A percentile compares a stretch with the other conserved stretches of the same genome.
phyloP scores from a whole-genome alignment of 108 stramenopile species.

The Cyclotella sp. region DNA sequence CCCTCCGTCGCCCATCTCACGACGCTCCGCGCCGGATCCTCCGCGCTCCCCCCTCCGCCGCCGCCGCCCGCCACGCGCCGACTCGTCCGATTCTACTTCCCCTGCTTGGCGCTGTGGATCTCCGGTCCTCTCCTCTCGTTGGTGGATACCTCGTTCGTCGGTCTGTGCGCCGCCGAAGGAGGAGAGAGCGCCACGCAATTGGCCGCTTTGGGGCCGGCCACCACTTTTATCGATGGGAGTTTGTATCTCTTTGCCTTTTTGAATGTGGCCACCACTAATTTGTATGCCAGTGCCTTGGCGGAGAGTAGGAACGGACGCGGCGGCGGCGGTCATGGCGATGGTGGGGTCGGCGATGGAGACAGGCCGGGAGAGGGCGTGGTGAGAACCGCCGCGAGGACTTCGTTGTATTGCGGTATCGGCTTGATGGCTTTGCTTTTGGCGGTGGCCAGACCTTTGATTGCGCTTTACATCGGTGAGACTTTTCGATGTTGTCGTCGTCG shows the following conservation, averaged over 20 bases:
- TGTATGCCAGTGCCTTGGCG: conserved; percentile 81
- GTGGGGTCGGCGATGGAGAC: conserved; percentile 21
- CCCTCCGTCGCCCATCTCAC: background rate
- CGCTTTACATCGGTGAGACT: conserved; percentile 80
- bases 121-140: conserved; percentile 80
- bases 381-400: conserved; percentile 70
- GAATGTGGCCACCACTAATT: conserved; percentile 90
- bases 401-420: conserved; percentile 71
- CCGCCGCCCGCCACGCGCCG: conserved; percentile 58
- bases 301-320: conserved; percentile 1
- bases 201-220: conserved; percentile 75
- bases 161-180: conserved; percentile 62
- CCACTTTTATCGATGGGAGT: conserved; percentile 88
- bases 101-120: conserved; percentile 84
- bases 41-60: conserved; percentile 33
- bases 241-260: conserved; percentile 88
- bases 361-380: conserved; percentile 73
- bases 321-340: conserved; percentile 23
- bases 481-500: too few relatives aligned
- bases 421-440: conserved; percentile 69
- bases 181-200: conserved; percentile 55
- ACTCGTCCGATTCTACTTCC: conserved; percentile 79
- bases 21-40: background rate
- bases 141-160: conserved; percentile 88
- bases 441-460: conserved; percentile 70